Evolutionary conservation across 1,139 yeast species (phyloP).

Genomic region (Yamadazyma friedrichii): DNA sequence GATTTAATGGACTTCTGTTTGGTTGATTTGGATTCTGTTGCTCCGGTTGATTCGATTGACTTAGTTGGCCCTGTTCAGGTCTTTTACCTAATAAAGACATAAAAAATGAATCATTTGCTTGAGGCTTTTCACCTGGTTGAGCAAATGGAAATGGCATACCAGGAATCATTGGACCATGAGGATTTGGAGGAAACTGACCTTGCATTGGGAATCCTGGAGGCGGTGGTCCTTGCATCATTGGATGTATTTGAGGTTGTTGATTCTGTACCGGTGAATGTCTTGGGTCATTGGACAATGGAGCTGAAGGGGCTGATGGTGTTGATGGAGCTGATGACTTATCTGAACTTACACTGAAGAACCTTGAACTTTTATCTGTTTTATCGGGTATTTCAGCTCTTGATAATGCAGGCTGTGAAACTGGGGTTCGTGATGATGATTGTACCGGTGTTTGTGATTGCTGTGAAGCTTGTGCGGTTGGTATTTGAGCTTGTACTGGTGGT

Average conservation of each 20-base stretch:
- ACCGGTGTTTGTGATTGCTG: not conserved
- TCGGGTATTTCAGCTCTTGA: not conserved
- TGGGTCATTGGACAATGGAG: not conserved
- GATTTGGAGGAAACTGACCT: not conserved
- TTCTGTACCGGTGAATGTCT: not conserved
- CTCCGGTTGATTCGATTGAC: conserved; percentile 9
- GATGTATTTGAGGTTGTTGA: not conserved
- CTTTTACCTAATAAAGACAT: conserved; percentile 48
- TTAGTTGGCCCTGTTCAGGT: conserved; percentile 4
- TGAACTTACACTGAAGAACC: conserved; percentile 18
- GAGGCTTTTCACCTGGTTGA: conserved; percentile 9
- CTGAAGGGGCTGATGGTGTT: not conserved
- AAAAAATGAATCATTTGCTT: conserved; percentile 50
- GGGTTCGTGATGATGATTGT: conserved; percentile 3
- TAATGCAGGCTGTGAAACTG: conserved; percentile 8
- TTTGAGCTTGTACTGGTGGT: conserved; percentile 6
- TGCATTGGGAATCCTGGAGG: conserved; percentile 12
- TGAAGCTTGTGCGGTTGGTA: not conserved
- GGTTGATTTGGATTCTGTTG: conserved; percentile 7
- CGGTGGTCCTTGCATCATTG: conserved; percentile 1
- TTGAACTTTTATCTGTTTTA: conserved; percentile 13
- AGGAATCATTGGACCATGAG: conserved; percentile 7
- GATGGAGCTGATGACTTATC: conserved; percentile 4
- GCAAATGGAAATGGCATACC: conserved; percentile 12
- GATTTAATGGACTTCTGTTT: conserved; percentile 1